Conservation (phyloP, 2,329 filamentous ascomycete species). For the Colletotrichum sp. region DNA sequence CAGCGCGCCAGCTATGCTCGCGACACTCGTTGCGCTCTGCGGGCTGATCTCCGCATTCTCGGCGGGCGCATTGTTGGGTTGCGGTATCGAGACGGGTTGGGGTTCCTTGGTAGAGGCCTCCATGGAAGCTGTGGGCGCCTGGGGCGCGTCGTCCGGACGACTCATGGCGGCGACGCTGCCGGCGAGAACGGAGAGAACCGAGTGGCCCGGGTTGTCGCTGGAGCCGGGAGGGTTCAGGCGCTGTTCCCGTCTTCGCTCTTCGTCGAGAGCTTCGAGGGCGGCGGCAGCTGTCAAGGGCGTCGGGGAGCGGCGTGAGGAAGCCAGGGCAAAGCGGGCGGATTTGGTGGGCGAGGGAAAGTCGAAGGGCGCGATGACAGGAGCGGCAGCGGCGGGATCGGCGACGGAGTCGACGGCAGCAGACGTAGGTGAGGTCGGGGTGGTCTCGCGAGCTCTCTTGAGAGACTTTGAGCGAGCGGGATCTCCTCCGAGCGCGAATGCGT, state of each 20-base stretch:
- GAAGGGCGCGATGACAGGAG: background rate
- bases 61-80: slow-evolving; percentile 36
- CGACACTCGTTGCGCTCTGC: slow-evolving; percentile 42
- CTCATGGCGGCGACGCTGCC: slow-evolving; percentile 59
- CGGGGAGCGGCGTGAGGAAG: slow-evolving; percentile 45
- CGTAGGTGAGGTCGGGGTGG: slow-evolving; percentile 42
- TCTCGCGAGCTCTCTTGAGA: slow-evolving; percentile 47
- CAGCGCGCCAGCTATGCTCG: slow-evolving; percentile 45
- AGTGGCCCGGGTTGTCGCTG: slow-evolving; percentile 60
- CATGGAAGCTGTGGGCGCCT: slow-evolving; percentile 48
- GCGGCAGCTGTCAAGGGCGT: slow-evolving; percentile 45
- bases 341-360: slow-evolving; percentile 53
- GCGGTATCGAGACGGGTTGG: slow-evolving; percentile 27
- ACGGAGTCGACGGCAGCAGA: slow-evolving; percentile 29
- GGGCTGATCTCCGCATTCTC: slow-evolving; percentile 49
- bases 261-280: slow-evolving; percentile 58
- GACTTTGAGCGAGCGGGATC: slow-evolving; percentile 42
- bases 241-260: slow-evolving; percentile 50
- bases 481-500: slow-evolving; percentile 39
- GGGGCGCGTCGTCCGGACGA: slow-evolving; percentile 59
- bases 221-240: slow-evolving; percentile 45
- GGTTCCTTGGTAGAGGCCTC: slow-evolving; percentile 40
- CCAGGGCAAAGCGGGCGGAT: slow-evolving; percentile 53
- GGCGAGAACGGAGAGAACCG: slow-evolving; percentile 58
- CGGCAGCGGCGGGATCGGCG: slow-evolving; percentile 2